These are phyloP conservation scores for Penium margaritaceum DNA, from an alignment of 139 green algal species.

Conservation along the genomic window DNA sequence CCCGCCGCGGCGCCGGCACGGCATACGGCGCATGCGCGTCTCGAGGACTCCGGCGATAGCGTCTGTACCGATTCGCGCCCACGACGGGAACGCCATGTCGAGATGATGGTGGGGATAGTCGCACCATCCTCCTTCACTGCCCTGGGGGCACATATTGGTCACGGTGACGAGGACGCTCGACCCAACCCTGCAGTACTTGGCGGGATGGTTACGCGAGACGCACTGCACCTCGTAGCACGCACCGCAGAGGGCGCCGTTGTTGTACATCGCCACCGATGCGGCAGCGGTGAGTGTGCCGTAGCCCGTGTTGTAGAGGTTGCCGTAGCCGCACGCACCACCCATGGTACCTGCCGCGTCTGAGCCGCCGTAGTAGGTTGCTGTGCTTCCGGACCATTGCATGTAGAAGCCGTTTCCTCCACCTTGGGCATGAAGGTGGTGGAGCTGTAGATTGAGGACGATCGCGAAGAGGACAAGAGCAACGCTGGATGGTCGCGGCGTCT, in stretches of 20 bases:
- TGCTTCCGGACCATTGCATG: no score
- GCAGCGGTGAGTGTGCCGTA: slow-evolving; percentile 32
- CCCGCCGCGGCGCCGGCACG: neutral
- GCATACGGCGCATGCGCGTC: slow-evolving; percentile 15
- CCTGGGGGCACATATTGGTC: slow-evolving; percentile 30
- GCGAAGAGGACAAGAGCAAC: no score
- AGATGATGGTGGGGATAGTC: slow-evolving; percentile 15
- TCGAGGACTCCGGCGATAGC: neutral
- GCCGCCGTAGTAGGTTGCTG: slow-evolving; percentile 35
- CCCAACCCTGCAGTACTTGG: neutral
- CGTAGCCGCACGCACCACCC: slow-evolving; percentile 39
- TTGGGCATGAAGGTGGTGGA: no score
- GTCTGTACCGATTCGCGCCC: neutral
- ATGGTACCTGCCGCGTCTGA: slow-evolving; percentile 18
- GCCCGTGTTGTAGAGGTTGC: slow-evolving; percentile 15
- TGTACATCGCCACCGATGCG: slow-evolving; percentile 15
- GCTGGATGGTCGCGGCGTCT: no score
- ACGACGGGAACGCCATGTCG: slow-evolving; percentile 18
- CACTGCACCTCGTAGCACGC: slow-evolving; percentile 27
- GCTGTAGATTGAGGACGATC: no score
- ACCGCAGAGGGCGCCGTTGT: slow-evolving; percentile 14
- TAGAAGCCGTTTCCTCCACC: no score
- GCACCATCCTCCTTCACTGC: slow-evolving; percentile 15
- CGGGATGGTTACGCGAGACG: neutral
- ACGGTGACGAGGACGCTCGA: slow-evolving; percentile 23